Conservation (phyloP, 2,329 filamentous ascomycete species). For the Penicillium sp. region DNA sequence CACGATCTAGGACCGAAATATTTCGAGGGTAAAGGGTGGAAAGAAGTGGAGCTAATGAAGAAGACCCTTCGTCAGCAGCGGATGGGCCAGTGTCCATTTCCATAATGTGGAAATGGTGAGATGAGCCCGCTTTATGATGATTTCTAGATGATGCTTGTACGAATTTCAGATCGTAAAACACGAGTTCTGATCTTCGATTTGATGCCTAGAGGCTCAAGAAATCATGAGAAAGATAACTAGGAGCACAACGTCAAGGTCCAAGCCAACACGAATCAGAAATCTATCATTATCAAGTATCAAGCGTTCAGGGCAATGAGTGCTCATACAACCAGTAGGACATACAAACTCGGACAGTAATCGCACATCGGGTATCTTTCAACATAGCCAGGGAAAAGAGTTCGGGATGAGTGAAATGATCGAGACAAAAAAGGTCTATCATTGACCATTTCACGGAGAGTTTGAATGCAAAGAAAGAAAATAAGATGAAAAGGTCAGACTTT, state of each 20-base stretch:
- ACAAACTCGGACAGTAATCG: conserved; percentile 15
- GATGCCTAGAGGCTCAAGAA: background rate
- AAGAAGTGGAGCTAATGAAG: conserved; percentile 25
- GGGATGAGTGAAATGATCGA: conserved; percentile 4
- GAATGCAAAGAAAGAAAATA: background rate
- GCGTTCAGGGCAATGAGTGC: background rate
- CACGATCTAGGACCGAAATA: conserved; percentile 62
- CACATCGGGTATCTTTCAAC: conserved; percentile 33
- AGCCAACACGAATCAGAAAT: background rate
- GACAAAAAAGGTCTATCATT: conserved; percentile 10
- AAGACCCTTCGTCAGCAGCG: conserved; percentile 47
- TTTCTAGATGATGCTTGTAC: background rate
- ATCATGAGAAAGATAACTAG: background rate
- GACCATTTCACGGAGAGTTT: background rate
- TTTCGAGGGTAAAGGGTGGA: conserved; percentile 52
- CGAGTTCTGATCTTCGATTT: background rate
- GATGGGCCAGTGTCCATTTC: conserved; percentile 50
- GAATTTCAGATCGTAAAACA: background rate
- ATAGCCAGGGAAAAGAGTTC: conserved; percentile 10
- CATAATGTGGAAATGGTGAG: background rate
- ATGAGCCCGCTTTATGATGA: background rate
- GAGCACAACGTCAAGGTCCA: background rate
- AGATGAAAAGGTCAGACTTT: background rate
- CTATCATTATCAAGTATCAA: background rate
- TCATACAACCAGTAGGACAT: background rate